Base-by-base conservation (phyloP, 78 protist species). In the Speleostelium caveatum region DNA sequence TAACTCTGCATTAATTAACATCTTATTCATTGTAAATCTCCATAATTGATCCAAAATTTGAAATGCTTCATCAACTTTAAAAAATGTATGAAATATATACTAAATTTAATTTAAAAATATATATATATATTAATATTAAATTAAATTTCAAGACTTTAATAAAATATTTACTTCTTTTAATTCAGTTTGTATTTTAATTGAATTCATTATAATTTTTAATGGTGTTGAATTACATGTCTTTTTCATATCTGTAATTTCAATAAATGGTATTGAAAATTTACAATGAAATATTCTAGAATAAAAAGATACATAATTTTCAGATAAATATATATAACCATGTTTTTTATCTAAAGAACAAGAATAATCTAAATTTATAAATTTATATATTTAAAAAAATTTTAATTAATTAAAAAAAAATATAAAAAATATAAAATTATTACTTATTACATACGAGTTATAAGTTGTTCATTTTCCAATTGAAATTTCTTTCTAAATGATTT, bases 341-440 rank as follows among this genome's bases (percentile, higher is more conserved):
- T 74, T 83, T n/a, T 83, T 83, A 45, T 83, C 91, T 59, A 83
- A 60, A 41, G 91, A 83, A 60, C 91, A 83, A 22, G 79, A 59
- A 33, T 83, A 83, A 33, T 83, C 79, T 73, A 21, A 35, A 55
- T 16, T 67, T 35, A 3, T 30, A 10, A 3, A 38, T 38, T 38
- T 4, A 68, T 68, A 16, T 30, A 41, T 36, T 28, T 19, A 53
- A 16, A 49, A 71, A 14, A 30, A 41, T 71, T 22, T 32, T 53
- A 26, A 14, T 45, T 49, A 6, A 45, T 45, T 45, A 45, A 14
- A 10, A 45, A 14, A 45, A 14, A 45, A 45, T 45, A 45, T 45
- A 6, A 45, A 6, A n/a, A n/a, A n/a, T n/a, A n/a, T n/a, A n/a
- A n/a, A n/a, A n/a, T 14, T 53, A 42, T n/a, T 24, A 17, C 8